phyloP scores from a whole-genome alignment of 768 basidiomycete genomes.

The Boletellus ananas region DNA sequence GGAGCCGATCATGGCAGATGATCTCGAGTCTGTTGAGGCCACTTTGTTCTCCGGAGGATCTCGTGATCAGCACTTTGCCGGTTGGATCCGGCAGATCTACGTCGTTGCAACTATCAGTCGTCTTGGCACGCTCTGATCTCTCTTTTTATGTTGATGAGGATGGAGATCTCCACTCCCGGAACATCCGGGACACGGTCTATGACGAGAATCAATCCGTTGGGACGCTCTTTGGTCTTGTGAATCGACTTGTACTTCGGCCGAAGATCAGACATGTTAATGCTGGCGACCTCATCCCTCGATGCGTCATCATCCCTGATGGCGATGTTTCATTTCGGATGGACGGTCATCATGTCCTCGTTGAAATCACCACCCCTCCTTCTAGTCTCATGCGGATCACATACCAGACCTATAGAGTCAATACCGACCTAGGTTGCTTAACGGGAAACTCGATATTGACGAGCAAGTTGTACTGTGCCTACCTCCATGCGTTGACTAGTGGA shows the following conservation, averaged over 20 bases:
- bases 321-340: neutral
- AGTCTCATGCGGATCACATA: neutral
- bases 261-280: neutral
- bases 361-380: neutral
- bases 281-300: neutral
- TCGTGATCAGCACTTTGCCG: no score
- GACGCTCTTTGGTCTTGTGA: constrained; percentile 39
- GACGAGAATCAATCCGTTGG: constrained; percentile 36
- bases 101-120: constrained; percentile 11
- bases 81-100: neutral
- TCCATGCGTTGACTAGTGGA: constrained; percentile 41
- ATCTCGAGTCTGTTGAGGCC: no score
- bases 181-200: constrained; percentile 36
- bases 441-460: constrained; percentile 20
- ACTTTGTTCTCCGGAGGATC: neutral
- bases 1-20: constrained; percentile 21
- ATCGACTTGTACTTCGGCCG: constrained; percentile 32
- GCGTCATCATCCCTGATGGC: constrained; percentile 12
- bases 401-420: constrained; percentile 8
- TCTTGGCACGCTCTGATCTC: constrained; percentile 36
- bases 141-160: constrained; percentile 33
- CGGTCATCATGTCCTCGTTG: constrained; percentile 6
- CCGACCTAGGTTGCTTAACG: constrained; percentile 23
- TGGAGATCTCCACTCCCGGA: constrained; percentile 33
- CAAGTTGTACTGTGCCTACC: constrained; percentile 34